Conservation (phyloP, 2,329 filamentous ascomycete genomes). For the Colletotrichum echinochloae region DNA sequence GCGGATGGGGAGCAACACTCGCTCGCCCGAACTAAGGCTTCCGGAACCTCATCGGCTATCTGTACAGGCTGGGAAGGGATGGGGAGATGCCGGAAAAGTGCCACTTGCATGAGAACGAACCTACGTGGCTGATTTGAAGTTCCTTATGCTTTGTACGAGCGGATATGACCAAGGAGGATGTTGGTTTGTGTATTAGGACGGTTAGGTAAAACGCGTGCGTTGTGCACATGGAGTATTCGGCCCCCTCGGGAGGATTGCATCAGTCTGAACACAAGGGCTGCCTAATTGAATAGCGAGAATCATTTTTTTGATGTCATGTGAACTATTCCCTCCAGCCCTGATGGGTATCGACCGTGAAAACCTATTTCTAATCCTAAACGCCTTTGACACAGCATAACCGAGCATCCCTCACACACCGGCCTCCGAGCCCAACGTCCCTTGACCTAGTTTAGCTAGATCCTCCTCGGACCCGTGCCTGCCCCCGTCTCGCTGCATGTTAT, state of each 20-base stretch:
- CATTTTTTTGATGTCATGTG: not conserved
- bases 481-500: not conserved
- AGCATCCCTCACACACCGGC: not conserved
- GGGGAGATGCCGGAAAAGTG: not conserved
- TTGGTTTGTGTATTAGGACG: slow-evolving; percentile 1
- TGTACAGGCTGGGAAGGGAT: not conserved
- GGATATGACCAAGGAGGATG: not conserved
- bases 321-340: not conserved
- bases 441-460: not conserved
- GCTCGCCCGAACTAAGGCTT: not conserved
- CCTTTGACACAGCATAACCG: slow-evolving; percentile 18
- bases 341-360: slow-evolving; percentile 33
- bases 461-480: not conserved
- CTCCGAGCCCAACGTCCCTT: not conserved
- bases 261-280: slow-evolving; percentile 5
- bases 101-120: not conserved
- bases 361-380: slow-evolving; percentile 6
- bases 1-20: not conserved
- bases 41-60: not conserved
- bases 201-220: slow-evolving; percentile 20
- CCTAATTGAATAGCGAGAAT: slow-evolving; percentile 20
- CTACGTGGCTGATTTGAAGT: not conserved
- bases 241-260: slow-evolving; percentile 5
- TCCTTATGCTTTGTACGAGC: not conserved
- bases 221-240: slow-evolving; percentile 11